phyloP scores from a whole-genome alignment of 176 grass and related monocot species.

The Oryza coarctata region DNA sequence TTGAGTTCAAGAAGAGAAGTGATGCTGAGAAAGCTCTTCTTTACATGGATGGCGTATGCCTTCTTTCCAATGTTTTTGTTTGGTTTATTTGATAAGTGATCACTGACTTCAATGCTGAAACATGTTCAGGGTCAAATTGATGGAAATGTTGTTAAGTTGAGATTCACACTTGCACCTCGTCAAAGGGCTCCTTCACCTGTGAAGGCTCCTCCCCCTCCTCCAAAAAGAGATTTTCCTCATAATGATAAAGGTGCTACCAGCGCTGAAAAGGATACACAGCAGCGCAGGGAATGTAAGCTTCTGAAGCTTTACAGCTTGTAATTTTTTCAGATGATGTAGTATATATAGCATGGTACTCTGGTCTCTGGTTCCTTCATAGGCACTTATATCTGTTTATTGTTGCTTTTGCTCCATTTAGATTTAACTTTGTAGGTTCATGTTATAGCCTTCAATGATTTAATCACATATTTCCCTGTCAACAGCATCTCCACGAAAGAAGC shows the following conservation, averaged over 20 bases:
- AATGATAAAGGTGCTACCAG: constrained; percentile 64
- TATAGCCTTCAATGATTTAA: neutral
- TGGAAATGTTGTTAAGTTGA: constrained; percentile 88
- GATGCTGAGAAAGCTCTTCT: constrained; percentile 99
- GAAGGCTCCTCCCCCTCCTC: constrained; percentile 60
- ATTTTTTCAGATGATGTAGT: neutral
- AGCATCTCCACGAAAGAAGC: constrained; percentile 82
- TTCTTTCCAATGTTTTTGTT: constrained; percentile 20
- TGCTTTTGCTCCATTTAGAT: constrained; percentile 24
- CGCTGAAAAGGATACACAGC: constrained; percentile 75
- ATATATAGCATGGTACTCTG: neutral
- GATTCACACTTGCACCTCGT: constrained; percentile 77
- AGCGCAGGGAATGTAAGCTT: constrained; percentile 65
- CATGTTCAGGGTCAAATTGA: constrained; percentile 88
- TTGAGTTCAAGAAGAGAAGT: constrained; percentile 91
- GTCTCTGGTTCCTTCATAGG: neutral
- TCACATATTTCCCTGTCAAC: constrained; percentile 14
- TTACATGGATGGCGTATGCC: constrained; percentile 96
- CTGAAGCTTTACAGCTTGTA: constrained; percentile 22
- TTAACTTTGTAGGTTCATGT: neutral
- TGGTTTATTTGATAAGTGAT: neutral
- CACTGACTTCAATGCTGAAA: neutral
- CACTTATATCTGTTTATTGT: neutral
- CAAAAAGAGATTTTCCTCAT: constrained; percentile 72
- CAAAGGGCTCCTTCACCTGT: constrained; percentile 71